Conservation (phyloP, 106 monocot species). For the Hemerocallis citrina region DNA sequence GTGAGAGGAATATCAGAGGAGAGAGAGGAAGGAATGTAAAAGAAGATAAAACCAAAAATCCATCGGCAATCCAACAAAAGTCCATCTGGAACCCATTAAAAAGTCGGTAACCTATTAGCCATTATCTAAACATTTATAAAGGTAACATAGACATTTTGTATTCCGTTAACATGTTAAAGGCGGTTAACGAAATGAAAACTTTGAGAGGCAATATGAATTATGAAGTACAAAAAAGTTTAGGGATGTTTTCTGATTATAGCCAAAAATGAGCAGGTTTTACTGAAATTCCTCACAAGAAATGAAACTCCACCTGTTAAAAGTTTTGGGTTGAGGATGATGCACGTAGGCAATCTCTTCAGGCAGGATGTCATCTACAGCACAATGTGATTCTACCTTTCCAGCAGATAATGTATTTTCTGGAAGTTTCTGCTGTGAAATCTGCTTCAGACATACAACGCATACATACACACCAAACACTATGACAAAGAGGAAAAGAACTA, state of each 20-base stretch:
- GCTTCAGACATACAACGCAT: constrained; percentile 35
- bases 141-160: too few relatives aligned
- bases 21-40: too few relatives aligned
- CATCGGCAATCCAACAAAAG: too few relatives aligned
- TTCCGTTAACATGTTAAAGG: too few relatives aligned
- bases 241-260: neutral
- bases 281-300: neutral
- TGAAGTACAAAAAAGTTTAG: neutral
- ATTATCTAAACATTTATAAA: too few relatives aligned
- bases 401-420: neutral
- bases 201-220: too few relatives aligned
- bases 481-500: constrained; percentile 28
- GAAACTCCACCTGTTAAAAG: constrained; percentile 35
- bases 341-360: constrained; percentile 22
- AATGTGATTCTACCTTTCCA: constrained; percentile 11
- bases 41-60: too few relatives aligned
- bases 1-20: too few relatives aligned
- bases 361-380: constrained; percentile 7
- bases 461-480: constrained; percentile 27
- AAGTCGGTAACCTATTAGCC: too few relatives aligned
- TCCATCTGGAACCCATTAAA: too few relatives aligned
- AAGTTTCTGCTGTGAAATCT: constrained; percentile 19
- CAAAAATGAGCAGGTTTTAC: neutral
- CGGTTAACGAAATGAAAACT: too few relatives aligned
- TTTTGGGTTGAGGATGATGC: constrained; percentile 45